phyloP scores from a whole-genome alignment of 148 eudicot species.

The Fagopyrum tataricum region DNA sequence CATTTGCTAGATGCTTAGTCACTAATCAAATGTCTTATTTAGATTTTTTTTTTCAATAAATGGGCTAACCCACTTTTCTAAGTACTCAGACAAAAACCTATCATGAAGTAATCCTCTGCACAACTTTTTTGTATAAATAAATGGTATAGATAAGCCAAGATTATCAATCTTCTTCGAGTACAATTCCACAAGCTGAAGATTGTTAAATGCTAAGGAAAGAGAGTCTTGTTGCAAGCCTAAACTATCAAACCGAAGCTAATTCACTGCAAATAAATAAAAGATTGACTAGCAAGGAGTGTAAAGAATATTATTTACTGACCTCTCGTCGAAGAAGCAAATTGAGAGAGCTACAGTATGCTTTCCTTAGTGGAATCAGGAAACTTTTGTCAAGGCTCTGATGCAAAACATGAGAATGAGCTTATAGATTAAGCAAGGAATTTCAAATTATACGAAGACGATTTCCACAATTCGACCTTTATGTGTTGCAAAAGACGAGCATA shows the following conservation, averaged over 20 bases:
- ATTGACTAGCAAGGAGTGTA: background rate
- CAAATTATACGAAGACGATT: background rate
- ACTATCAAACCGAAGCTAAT: background rate
- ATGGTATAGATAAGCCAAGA: no score
- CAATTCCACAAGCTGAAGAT: no score
- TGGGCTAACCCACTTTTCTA: no score
- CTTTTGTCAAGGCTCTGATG: slow-evolving; percentile 74
- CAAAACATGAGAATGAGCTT: slow-evolving; percentile 13
- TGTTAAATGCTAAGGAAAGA: background rate
- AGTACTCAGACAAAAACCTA: no score
- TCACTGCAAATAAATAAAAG: no score
- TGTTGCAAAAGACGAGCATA: slow-evolving; percentile 97
- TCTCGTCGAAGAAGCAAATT: slow-evolving; percentile 88
- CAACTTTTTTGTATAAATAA: no score
- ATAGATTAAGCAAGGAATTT: background rate
- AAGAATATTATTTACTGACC: slow-evolving; percentile 35
- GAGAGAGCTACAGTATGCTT: slow-evolving; percentile 88
- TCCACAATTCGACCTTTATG: slow-evolving; percentile 51
- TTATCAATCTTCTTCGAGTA: no score
- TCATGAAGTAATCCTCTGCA: no score
- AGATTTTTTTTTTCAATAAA: no score
- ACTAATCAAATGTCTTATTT: no score
- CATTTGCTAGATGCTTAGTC: no score
- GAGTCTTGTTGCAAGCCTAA: background rate
- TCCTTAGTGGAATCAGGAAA: slow-evolving; percentile 75